Conservation (phyloP, 2,329 filamentous ascomycete genomes). For the Sphaerulina vaccinii region DNA sequence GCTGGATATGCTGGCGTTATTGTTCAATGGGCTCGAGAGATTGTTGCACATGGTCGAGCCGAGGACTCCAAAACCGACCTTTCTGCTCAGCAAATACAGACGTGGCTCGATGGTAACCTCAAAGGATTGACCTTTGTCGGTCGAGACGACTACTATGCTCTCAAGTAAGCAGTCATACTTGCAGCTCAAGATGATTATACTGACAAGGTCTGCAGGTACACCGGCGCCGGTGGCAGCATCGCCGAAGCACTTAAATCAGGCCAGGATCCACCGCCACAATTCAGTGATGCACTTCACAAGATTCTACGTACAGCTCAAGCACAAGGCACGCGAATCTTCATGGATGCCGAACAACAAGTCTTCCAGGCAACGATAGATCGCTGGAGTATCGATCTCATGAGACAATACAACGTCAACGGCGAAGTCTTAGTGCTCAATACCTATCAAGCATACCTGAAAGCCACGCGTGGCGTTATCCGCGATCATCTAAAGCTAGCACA, state of each 20-base stretch:
- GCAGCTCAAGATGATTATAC: not conserved
- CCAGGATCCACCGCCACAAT: constrained; percentile 2
- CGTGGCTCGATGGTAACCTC: constrained; percentile 55
- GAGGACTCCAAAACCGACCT: constrained; percentile 46
- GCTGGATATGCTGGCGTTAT: constrained; percentile 56
- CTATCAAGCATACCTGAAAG: constrained; percentile 55
- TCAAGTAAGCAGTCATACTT: constrained; percentile 43
- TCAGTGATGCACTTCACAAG: constrained; percentile 40
- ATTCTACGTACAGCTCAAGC: constrained; percentile 46
- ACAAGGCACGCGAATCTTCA: constrained; percentile 48
- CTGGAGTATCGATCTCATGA: constrained; percentile 56
- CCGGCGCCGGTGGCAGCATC: constrained; percentile 18
- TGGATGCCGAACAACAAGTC: constrained; percentile 56
- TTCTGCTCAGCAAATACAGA: constrained; percentile 26
- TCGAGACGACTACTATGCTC: constrained; percentile 52
- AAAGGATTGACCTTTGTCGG: constrained; percentile 54
- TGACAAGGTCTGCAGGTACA: constrained; percentile 1
- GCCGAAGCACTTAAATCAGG: constrained; percentile 1
- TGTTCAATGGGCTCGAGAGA: constrained; percentile 55
- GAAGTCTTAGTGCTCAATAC: constrained; percentile 51
- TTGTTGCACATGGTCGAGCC: constrained; percentile 25
- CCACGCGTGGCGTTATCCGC: constrained; percentile 46
- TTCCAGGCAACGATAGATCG: constrained; percentile 53
- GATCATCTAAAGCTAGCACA: constrained; percentile 48
- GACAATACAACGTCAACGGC: constrained; percentile 49